A percentile compares a stretch with the other conserved stretches of the same genome.
Conservation (phyloP, 2,329 filamentous ascomycete species). For the Cytospora schulzeri region DNA sequence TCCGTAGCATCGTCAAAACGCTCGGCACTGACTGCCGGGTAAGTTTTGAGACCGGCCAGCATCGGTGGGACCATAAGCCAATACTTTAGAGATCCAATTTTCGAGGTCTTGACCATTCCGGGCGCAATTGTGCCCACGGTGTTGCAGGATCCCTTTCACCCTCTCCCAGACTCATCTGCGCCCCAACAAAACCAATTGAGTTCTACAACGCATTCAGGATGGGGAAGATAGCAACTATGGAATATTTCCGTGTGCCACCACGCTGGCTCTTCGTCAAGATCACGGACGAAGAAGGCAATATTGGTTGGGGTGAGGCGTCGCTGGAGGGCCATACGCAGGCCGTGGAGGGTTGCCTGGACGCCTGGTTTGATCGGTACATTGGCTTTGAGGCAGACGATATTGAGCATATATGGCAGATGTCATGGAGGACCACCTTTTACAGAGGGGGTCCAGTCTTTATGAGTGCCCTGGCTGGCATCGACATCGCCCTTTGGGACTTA, state of each 20-base stretch:
- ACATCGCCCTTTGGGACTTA: conserved; percentile 70
- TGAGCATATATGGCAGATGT: conserved; percentile 69
- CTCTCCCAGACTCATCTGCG: background rate
- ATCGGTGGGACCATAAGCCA: background rate
- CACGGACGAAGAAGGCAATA: conserved; percentile 57
- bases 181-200: background rate
- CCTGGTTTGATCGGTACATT: conserved; percentile 56
- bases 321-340: conserved; percentile 67
- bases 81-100: background rate
- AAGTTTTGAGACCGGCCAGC: background rate
- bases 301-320: conserved; percentile 67
- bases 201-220: conserved; percentile 40
- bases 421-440: conserved; percentile 67
- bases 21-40: background rate
- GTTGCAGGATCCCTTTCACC: background rate
- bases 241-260: conserved; percentile 67
- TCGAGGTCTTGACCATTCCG: background rate
- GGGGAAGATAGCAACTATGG: conserved; percentile 62
- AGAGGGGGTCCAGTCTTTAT: conserved; percentile 71
- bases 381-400: conserved; percentile 68
- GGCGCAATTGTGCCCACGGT: background rate
- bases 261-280: conserved; percentile 71
- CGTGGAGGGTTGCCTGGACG: conserved; percentile 65
- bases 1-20: background rate
- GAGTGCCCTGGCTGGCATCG: conserved; percentile 68